Evolutionary conservation across 2,329 filamentous ascomycete species (phyloP).

Genomic region (Zasmidium citrigriseum): DNA sequence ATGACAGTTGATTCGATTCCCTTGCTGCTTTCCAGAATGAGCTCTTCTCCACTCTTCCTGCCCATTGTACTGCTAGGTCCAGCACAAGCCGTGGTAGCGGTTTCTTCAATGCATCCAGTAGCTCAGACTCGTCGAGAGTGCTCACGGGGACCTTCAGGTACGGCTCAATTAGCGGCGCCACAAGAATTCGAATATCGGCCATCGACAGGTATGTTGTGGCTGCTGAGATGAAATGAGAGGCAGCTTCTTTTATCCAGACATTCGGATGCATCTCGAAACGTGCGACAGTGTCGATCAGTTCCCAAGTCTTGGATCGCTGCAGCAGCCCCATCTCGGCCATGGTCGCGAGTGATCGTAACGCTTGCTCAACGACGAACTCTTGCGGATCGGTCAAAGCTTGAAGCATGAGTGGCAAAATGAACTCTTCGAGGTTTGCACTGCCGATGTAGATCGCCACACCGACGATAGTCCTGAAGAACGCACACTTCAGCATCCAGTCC

Average conservation of each 20-base stretch:
- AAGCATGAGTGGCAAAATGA: slow-evolving; percentile 92
- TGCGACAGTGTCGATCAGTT: slow-evolving; percentile 78
- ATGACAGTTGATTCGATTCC: slow-evolving; percentile 68
- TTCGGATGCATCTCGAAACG: slow-evolving; percentile 94
- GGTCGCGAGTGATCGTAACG: slow-evolving; percentile 81
- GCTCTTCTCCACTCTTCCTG: slow-evolving; percentile 66
- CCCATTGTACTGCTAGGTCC: slow-evolving; percentile 86
- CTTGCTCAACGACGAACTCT: slow-evolving; percentile 90
- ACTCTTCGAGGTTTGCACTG: slow-evolving; percentile 86
- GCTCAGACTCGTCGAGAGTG: slow-evolving; percentile 67
- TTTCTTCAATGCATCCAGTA: slow-evolving; percentile 81
- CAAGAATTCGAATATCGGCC: slow-evolving; percentile 80
- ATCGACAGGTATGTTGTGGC: slow-evolving; percentile 73
- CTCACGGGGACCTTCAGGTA: slow-evolving; percentile 76
- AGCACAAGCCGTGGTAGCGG: slow-evolving; percentile 78
- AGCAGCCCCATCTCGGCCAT: slow-evolving; percentile 87
- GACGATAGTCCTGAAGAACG: slow-evolving; percentile 93
- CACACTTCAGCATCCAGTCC: slow-evolving; percentile 95
- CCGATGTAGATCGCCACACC: slow-evolving; percentile 90
- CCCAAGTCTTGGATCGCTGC: slow-evolving; percentile 81
- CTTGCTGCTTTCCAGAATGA: slow-evolving; percentile 82
- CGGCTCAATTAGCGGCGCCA: slow-evolving; percentile 76
- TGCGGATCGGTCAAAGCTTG: slow-evolving; percentile 91
- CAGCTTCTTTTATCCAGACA: slow-evolving; percentile 89
- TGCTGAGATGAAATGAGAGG: slow-evolving; percentile 78